These are phyloP conservation scores for Dichomitus squalens DNA, from an alignment of 1,284 basidiomycete genomes.

Conservation along the genomic window DNA sequence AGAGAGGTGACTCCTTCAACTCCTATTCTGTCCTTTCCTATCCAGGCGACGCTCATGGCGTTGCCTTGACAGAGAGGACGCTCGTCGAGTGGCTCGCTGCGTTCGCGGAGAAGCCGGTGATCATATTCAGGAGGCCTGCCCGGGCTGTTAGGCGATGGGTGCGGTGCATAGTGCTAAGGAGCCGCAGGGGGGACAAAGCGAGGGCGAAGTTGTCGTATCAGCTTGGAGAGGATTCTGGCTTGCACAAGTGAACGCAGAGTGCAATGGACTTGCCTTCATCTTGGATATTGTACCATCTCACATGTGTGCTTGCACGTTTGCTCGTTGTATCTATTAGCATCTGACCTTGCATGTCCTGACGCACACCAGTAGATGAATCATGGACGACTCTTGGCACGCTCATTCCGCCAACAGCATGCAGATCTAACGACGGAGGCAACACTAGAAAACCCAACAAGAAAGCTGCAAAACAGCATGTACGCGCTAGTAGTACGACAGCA, in stretches of 20 bases:
- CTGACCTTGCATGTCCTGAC: neutral
- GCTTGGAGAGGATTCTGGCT: neutral
- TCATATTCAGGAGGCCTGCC: neutral
- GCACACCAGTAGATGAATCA: neutral
- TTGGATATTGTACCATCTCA: neutral
- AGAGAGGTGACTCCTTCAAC: slow-evolving; percentile 1
- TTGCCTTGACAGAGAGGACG: neutral
- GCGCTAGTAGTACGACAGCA: no score
- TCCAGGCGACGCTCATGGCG: neutral
- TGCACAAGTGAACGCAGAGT: neutral
- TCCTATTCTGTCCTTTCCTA: neutral
- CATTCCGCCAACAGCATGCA: no score
- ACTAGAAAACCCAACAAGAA: no score
- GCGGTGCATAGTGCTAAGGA: neutral
- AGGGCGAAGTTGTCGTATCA: neutral
- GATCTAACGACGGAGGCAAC: no score
- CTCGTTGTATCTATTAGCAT: neutral
- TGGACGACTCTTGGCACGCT: no score
- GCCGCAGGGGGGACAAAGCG: neutral
- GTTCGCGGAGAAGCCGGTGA: neutral
- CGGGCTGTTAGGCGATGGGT: neutral
- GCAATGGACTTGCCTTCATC: no score
- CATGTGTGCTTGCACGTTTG: neutral
- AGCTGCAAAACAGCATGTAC: no score
- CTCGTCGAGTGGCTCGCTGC: neutral